Percentiles rank a stretch among this genome's conserved stretches.
phyloP scores from a whole-genome alignment of 148 eudicot species.

The Polygonum aviculare region DNA sequence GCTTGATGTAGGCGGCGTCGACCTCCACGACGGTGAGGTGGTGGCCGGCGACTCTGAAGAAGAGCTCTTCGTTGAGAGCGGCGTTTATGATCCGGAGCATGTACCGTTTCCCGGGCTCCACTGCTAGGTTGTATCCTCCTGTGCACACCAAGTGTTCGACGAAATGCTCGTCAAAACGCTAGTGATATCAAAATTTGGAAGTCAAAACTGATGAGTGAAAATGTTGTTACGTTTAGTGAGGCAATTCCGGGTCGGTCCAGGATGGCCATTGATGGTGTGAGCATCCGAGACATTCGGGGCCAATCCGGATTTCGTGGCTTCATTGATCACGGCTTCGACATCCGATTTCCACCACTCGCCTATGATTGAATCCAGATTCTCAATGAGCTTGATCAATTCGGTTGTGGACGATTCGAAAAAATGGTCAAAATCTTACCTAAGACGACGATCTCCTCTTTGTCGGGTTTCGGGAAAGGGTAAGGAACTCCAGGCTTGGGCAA shows the following conservation, averaged over 20 bases:
- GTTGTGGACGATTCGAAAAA: not conserved
- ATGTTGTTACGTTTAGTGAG: conserved; percentile 18
- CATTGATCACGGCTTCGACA: conserved; percentile 36
- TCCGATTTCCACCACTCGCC: conserved; percentile 66
- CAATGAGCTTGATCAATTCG: not conserved
- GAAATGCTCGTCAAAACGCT: not conserved
- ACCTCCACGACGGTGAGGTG: conserved; percentile 45
- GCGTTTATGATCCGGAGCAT: conserved; percentile 40
- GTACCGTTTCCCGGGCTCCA: conserved; percentile 33
- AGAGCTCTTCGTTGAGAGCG: conserved; percentile 50
- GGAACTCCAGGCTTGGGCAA: conserved; percentile 50
- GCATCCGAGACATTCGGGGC: conserved; percentile 49
- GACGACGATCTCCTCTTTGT: conserved; percentile 42
- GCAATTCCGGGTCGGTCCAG: conserved; percentile 30
- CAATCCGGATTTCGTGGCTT: conserved; percentile 29
- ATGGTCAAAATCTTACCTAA: conserved; percentile 29
- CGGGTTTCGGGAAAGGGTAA: conserved; percentile 66
- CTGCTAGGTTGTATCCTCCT: conserved; percentile 25
- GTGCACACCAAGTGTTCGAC: conserved; percentile 4
- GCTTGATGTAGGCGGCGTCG: conserved; percentile 51
- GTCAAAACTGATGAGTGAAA: not conserved
- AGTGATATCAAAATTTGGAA: not conserved
- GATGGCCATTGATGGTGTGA: conserved; percentile 42
- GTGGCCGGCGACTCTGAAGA: conserved; percentile 39
- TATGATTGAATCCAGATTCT: not conserved